phyloP scores from a whole-genome alignment of 1,284 basidiomycete species.

The Cutaneotrichosporon cutaneum region DNA sequence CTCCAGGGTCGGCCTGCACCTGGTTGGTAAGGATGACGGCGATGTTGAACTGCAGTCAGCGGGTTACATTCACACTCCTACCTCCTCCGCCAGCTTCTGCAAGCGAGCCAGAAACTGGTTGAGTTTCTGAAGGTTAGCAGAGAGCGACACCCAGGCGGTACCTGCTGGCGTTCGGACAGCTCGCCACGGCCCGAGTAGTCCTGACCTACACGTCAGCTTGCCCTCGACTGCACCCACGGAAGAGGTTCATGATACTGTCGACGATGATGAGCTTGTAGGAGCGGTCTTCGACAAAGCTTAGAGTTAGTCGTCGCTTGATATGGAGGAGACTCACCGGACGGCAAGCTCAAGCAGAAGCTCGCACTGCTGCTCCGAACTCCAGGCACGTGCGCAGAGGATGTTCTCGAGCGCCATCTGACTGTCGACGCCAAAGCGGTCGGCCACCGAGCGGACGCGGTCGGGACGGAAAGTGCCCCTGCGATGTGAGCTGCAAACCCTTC shows the following conservation, averaged over 20 bases:
- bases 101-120: conserved; percentile 83
- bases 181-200: conserved; percentile 90
- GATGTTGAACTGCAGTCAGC: conserved; percentile 60
- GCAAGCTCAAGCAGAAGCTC: conserved; percentile 51
- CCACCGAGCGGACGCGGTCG: conserved; percentile 82
- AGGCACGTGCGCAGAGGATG: conserved; percentile 46
- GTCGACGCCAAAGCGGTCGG: conserved; percentile 86
- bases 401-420: conserved; percentile 76
- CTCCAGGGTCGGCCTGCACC: conserved; percentile 83
- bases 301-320: background rate
- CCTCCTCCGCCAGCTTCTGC: conserved; percentile 82
- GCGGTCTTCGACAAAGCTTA: conserved; percentile 52
- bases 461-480: conserved; percentile 81
- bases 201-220: conserved; percentile 54
- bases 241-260: conserved; percentile 92
- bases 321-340: conserved; percentile 34
- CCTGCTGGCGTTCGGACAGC: conserved; percentile 83
- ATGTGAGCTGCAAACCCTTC: conserved; percentile 21
- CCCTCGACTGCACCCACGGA: conserved; percentile 60
- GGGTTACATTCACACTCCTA: background rate
- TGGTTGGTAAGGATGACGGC: conserved; percentile 87
- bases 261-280: conserved; percentile 57
- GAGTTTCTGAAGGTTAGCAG: conserved; percentile 48
- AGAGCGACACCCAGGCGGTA: conserved; percentile 15
- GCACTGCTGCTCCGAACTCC: conserved; percentile 51